Evolutionary conservation across 2,329 filamentous ascomycete genomes (phyloP).

Genomic region (Cercospora sojina): DNA sequence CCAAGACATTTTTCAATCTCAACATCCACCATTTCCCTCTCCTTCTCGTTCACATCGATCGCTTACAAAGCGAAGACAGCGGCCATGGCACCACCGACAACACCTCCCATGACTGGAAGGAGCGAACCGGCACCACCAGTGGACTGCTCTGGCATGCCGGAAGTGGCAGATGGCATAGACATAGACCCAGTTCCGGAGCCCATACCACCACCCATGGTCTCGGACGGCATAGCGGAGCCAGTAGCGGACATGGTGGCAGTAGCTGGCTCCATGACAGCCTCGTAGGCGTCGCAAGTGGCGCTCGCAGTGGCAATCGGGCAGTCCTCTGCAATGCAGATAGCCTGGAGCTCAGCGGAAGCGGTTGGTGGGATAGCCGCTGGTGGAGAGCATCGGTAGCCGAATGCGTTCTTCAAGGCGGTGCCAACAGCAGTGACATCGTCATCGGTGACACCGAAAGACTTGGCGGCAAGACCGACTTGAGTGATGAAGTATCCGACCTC

Average conservation of each 20-base stretch:
- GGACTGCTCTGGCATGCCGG: conserved; percentile 5
- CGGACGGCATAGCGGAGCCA: conserved; percentile 9
- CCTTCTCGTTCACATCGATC: not conserved
- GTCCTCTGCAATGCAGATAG: conserved; percentile 53
- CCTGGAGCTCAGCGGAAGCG: conserved; percentile 52
- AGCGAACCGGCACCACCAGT: conserved; percentile 18
- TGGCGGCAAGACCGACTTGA: conserved; percentile 57
- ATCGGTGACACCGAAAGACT: conserved; percentile 59
- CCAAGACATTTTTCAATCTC: not conserved
- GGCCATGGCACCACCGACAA: conserved; percentile 14
- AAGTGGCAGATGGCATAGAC: conserved; percentile 11
- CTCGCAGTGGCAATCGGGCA: conserved; percentile 8
- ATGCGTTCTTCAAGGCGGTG: conserved; percentile 50
- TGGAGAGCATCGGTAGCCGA: conserved; percentile 55
- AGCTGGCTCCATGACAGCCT: conserved; percentile 7
- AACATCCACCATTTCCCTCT: not conserved
- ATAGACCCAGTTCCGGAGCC: not conserved
- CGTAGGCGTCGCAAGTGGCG: conserved; percentile 9
- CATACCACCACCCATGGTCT: not conserved
- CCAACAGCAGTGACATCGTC: conserved; percentile 54
- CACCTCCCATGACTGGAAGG: conserved; percentile 7
- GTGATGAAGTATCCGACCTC: conserved; percentile 60
- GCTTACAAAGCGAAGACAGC: conserved; percentile 20
- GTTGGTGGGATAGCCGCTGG: conserved; percentile 47
- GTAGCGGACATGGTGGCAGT: conserved; percentile 12